Evolutionary conservation across 495 filamentous ascomycete genomes (phyloP), one percentile per base, ranked within the genome.

Genomic region (Penicillium ochrochloron): DNA sequence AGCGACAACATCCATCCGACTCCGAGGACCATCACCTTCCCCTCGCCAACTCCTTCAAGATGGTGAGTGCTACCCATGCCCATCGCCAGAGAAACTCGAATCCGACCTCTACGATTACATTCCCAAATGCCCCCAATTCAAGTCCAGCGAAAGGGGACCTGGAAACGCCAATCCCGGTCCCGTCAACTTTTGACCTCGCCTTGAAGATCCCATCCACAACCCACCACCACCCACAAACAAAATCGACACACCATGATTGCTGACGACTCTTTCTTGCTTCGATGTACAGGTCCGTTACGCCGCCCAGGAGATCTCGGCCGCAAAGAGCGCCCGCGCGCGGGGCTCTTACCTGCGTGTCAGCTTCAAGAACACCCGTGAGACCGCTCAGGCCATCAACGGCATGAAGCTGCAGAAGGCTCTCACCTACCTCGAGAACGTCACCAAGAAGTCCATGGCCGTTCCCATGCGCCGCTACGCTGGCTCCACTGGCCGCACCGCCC

Each of bases 331-430:
- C 80, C 92, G 93, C 83, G 89, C 94, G 75, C 93, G 94, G 81
- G 96, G 96, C 80, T 91, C 94, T 78, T 98, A 98, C 88, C 92
- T 99, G 70, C 94, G 95, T 74, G 93, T 97, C 76, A 95, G 91
- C 72, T 97, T 97, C 90, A 98, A 98, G 89, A 98, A 99, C 89
- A 97, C 95, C 81, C 92, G 94, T 77, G 96, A 99, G 86, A 97
- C 95, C 68, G 96, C 95, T 61, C 94, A 97, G 85, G 93, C 94
- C 66, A 93, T 98, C 89, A 97, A 92, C 82, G 94, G 95, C 82
- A 97, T 94, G 95, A 98, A 98, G 86, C 85, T 98, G 75, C 84
- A 89, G 81, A 95, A 95, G 76, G 96, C 95, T 67, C 83, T 97
- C 70, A 86, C 84, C 75, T 99, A 94, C 89, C 89, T 99, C 76